A percentile compares a stretch with the other conserved stretches of the same genome.
These are phyloP conservation scores for Trametopsis cervina DNA, from an alignment of 768 basidiomycete genomes.

Conservation along the genomic window DNA sequence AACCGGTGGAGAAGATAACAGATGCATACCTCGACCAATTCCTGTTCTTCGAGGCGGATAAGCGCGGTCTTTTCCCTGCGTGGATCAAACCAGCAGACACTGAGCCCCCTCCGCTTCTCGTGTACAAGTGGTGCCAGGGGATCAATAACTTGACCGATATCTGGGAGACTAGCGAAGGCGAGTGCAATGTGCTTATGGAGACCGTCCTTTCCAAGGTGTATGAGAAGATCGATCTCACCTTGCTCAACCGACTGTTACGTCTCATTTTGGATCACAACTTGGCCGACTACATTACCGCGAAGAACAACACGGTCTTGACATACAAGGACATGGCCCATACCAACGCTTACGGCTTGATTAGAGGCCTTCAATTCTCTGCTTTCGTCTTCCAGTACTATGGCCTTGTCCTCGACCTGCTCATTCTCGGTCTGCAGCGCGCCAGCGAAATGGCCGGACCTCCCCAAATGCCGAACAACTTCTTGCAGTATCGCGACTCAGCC, in stretches of 20 bases:
- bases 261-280: constrained; percentile 97
- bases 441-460: constrained; percentile 99
- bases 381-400: constrained; percentile 99
- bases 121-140: constrained; percentile 99
- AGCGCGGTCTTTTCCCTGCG: constrained; percentile 93
- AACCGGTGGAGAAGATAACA: constrained; percentile 99
- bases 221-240: constrained; percentile 96
- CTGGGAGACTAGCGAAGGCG: constrained; percentile 97
- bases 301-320: constrained; percentile 94
- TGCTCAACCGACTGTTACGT: constrained; percentile 91
- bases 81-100: constrained; percentile 99
- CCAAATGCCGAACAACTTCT: constrained; percentile 95
- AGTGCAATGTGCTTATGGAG: constrained; percentile 99
- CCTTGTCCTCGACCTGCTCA: constrained; percentile 88
- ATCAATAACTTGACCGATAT: constrained; percentile 98
- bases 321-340: constrained; percentile 99
- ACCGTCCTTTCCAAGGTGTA: constrained; percentile 97
- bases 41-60: constrained; percentile 98
- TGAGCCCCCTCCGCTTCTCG: constrained; percentile 90
- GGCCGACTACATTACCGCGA: constrained; percentile 98
- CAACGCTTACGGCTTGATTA: constrained; percentile 94
- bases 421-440: constrained; percentile 95
- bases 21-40: constrained; percentile 99
- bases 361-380: constrained; percentile 95
- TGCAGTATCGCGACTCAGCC: constrained; percentile 91